A percentile compares a stretch with the other conserved stretches of the same genome.
Conservation (phyloP, 495 filamentous ascomycete species). For the Tricharina praecox region DNA sequence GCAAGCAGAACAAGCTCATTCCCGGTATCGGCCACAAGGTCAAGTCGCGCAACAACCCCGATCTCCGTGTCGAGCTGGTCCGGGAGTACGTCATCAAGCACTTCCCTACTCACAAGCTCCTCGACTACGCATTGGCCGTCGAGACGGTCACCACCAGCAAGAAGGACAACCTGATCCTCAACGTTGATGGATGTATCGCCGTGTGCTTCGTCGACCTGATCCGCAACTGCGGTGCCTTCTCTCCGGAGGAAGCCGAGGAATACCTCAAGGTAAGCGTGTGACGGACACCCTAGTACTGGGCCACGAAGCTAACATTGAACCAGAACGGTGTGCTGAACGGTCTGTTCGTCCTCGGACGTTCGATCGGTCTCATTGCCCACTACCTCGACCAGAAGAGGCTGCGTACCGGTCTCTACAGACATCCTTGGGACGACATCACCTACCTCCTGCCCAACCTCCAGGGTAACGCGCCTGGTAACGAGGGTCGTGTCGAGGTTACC, state of each 20-base stretch:
- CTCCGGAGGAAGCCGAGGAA: slow-evolving; percentile 62
- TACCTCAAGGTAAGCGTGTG: slow-evolving; percentile 38
- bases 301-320: slow-evolving; percentile 23
- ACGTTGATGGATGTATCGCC: slow-evolving; percentile 93
- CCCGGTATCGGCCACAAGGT: slow-evolving; percentile 97
- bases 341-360: slow-evolving; percentile 89
- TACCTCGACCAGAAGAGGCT: slow-evolving; percentile 99
- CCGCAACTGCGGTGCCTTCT: slow-evolving; percentile 95
- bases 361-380: slow-evolving; percentile 97
- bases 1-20: slow-evolving; percentile 99
- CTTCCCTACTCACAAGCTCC: slow-evolving; percentile 90
- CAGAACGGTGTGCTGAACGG: slow-evolving; percentile 97
- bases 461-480: slow-evolving; percentile 51
- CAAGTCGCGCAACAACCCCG: slow-evolving; percentile 99
- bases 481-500: slow-evolving; percentile 82
- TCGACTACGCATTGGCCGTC: slow-evolving; percentile 95
- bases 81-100: slow-evolving; percentile 96
- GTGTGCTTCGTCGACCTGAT: slow-evolving; percentile 97
- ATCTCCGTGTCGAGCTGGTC: slow-evolving; percentile 96
- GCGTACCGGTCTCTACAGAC: slow-evolving; percentile 92
- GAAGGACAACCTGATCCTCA: slow-evolving; percentile 99
- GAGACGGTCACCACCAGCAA: slow-evolving; percentile 97
- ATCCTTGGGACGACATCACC: slow-evolving; percentile 97
- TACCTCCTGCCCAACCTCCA: slow-evolving; percentile 79
- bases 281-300: background rate